A percentile compares a stretch with the other conserved stretches of the same genome.
Evolutionary conservation across 345 rosid species (phyloP).

Genomic region (Lepidium sativum): DNA sequence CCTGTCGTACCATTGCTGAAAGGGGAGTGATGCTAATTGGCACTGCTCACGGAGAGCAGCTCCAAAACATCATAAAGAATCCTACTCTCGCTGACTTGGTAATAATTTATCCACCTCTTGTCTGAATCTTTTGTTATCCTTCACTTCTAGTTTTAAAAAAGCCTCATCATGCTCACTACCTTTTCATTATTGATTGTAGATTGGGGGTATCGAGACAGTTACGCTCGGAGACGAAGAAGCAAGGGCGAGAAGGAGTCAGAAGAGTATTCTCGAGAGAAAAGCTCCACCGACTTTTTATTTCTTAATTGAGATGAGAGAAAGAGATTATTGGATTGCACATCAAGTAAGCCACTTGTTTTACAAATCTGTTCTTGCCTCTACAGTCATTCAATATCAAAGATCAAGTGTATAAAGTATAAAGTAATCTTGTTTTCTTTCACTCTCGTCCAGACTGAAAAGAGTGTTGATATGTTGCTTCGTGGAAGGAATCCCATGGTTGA

Average conservation of each 20-base stretch:
- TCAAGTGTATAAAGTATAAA: background rate
- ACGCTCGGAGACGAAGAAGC: conserved; percentile 73
- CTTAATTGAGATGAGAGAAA: conserved; percentile 61
- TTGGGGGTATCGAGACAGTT: conserved; percentile 56
- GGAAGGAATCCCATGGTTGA: conserved; percentile 54
- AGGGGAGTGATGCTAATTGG: conserved; percentile 63
- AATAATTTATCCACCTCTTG: background rate
- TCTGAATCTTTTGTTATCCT: background rate
- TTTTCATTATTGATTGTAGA: conserved; percentile 28
- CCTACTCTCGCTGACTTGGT: conserved; percentile 57
- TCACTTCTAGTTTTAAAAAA: background rate
- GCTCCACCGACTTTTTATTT: conserved; percentile 64
- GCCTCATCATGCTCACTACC: background rate
- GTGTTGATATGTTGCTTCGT: conserved; percentile 55
- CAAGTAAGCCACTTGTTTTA: conserved; percentile 28
- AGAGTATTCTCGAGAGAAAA: conserved; percentile 62
- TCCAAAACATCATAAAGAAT: conserved; percentile 52
- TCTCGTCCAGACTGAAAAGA: conserved; percentile 52
- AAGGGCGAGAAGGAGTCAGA: conserved; percentile 44
- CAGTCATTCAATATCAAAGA: background rate
- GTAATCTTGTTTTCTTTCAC: background rate
- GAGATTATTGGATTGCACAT: conserved; percentile 55
- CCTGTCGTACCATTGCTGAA: conserved; percentile 60
- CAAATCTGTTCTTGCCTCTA: background rate
- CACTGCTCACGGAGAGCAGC: conserved; percentile 63